Base-by-base conservation (phyloP, 179 eudicot species). In the Actinidia arguta region DNA sequence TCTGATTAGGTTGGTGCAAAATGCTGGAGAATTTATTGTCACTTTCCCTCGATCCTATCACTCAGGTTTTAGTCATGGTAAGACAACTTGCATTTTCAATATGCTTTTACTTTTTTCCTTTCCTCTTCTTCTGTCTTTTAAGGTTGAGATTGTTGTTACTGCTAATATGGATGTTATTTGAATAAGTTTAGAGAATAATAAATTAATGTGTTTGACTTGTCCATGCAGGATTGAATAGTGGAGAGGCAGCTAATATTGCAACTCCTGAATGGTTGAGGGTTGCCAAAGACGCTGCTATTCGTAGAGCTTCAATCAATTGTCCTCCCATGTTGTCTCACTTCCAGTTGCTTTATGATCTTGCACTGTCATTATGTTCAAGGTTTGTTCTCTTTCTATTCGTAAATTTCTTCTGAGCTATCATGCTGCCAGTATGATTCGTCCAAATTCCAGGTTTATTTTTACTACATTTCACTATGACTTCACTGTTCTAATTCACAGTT, bases 31-130 rank as follows among this genome's bases (percentile, higher is more conserved):
- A 76, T 96, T 92, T 92, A 98, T 96, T 54, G 91, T 96, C 85
- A 96, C 99, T 68, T 96, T 96, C 78, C 99, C 99, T 27, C 86
- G 99, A 84, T 98, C 99, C 82, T 96, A 96, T 86, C 99, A 96
- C 89, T 93, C 97, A 56, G 99, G 99, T 72, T 96, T 96, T 81
- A 96, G 99, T 89, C 99, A 93, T 84, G 99, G 99, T 96, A 82
- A 82, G 84, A 48, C 71, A 42, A 48, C 76, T 25, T 75, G 46
- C 44, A 24, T 9, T 39, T 69, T 70, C 76, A 69, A 39, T n/a
- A 51, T 77, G 24, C 31, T 63, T 63, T 63, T 25, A 62, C 27
- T 18, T 12, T 24, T 8, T 46, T 62, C 16, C 6, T 25, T 58
- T 36, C 52, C 20, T 22, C 31, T 55, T n/a, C 10, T 36, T 75